Percentiles rank a stretch among this genome's conserved stretches.
Evolutionary conservation across 768 basidiomycete genomes (phyloP).

Genomic region (Phallus indusiatus): DNA sequence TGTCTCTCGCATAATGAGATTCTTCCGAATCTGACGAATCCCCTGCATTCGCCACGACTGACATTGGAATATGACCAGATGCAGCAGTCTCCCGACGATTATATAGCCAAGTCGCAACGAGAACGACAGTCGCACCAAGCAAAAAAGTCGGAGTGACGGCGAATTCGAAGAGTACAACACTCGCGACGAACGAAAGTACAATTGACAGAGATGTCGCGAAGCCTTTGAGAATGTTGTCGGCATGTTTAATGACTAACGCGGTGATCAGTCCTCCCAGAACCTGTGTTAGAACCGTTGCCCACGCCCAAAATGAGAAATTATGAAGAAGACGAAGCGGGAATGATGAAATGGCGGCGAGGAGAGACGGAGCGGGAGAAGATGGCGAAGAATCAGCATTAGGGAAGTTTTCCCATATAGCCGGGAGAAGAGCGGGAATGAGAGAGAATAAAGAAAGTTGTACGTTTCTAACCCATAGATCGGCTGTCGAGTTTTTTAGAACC

Average conservation of each 20-base stretch:
- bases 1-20: neutral
- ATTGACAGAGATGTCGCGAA: constrained; percentile 43
- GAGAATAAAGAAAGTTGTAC: constrained; percentile 94
- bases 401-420: constrained; percentile 40
- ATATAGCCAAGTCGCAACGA: constrained; percentile 36
- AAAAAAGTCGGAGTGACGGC: constrained; percentile 34
- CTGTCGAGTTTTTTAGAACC: constrained; percentile 83
- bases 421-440: constrained; percentile 76
- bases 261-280: constrained; percentile 41
- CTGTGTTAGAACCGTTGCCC: constrained; percentile 37
- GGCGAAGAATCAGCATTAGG: constrained; percentile 30
- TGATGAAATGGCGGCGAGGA: constrained; percentile 17
- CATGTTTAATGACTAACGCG: constrained; percentile 39
- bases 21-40: no score
- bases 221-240: constrained; percentile 33
- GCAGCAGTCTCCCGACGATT: constrained; percentile 22
- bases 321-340: constrained; percentile 23
- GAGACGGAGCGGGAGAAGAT: constrained; percentile 22
- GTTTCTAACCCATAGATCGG: constrained; percentile 94
- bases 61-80: neutral
- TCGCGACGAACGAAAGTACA: constrained; percentile 38
- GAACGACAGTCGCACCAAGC: constrained; percentile 32
- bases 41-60: neutral
- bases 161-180: constrained; percentile 36
- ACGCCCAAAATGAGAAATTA: constrained; percentile 40